phyloP scores from a whole-genome alignment of 2,329 filamentous ascomycete genomes.

The Mycosphaerella sp. region DNA sequence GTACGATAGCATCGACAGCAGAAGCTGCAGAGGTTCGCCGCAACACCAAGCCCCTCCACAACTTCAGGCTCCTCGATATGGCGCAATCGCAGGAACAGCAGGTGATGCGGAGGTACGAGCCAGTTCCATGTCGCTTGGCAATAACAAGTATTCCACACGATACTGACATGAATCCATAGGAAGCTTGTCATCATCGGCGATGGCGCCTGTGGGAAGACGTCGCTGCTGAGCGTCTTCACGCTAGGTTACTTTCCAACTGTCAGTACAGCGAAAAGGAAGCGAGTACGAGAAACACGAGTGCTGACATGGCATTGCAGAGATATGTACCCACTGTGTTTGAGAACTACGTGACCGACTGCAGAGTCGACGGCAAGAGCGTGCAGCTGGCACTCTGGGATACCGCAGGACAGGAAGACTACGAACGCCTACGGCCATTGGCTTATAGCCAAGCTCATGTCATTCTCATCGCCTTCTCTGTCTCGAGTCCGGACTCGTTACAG shows the following conservation, averaged over 20 bases:
- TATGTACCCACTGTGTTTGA: conserved; percentile 93
- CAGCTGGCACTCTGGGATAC: conserved; percentile 98
- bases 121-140: background rate
- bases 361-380: conserved; percentile 97
- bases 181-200: conserved; percentile 97
- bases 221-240: conserved; percentile 94
- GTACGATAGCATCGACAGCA: no score
- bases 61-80: conserved; percentile 30
- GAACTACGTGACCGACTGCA: conserved; percentile 98
- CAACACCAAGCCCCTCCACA: background rate
- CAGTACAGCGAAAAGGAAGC: conserved; percentile 41
- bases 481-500: conserved; percentile 90
- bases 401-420: conserved; percentile 98
- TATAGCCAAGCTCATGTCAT: conserved; percentile 98
- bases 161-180: conserved; percentile 45
- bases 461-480: conserved; percentile 89
- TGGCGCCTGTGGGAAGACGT: conserved; percentile 97
- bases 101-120: conserved; percentile 36
- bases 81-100: conserved; percentile 34
- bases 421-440: conserved; percentile 84
- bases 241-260: conserved; percentile 97
- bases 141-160: conserved; percentile 1
- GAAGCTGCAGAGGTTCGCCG: no score
- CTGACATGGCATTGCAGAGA: conserved; percentile 26
- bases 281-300: background rate